A percentile compares a stretch with the other conserved stretches of the same genome.
phyloP scores from a whole-genome alignment of 2,329 filamentous ascomycete species.

The Alternaria incomplexa region DNA sequence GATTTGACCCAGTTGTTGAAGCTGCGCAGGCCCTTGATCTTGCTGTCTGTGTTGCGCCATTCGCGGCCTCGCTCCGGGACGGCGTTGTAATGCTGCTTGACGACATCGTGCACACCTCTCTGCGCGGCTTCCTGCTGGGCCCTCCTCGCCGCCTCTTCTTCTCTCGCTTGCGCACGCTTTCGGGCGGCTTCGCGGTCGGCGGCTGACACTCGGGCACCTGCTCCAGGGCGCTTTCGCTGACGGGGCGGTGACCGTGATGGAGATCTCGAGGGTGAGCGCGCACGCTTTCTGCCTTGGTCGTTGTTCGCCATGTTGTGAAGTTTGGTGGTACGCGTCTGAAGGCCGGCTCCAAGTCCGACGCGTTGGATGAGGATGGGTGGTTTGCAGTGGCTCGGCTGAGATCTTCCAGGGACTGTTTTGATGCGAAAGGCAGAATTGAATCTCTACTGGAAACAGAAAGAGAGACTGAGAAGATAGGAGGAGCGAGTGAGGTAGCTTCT shows the following conservation, averaged over 20 bases:
- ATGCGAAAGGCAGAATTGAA: background rate
- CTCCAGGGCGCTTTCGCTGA: conserved; percentile 67
- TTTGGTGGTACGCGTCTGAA: background rate
- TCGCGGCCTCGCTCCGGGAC: conserved; percentile 92
- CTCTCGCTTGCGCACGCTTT: conserved; percentile 53
- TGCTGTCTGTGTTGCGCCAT: conserved; percentile 92
- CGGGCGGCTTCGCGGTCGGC: conserved; percentile 72
- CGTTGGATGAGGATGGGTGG: background rate
- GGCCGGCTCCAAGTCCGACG: conserved; percentile 4
- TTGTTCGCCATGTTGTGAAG: conserved; percentile 27
- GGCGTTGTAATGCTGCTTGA: conserved; percentile 93
- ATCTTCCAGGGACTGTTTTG: background rate
- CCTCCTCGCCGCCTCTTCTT: conserved; percentile 57
- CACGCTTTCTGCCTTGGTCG: conserved; percentile 33
- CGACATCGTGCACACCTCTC: conserved; percentile 79
- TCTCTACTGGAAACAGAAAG: background rate
- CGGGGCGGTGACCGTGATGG: conserved; percentile 58
- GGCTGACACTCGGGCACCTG: conserved; percentile 65
- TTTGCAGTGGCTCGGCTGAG: background rate
- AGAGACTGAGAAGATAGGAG: background rate
- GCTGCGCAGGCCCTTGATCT: conserved; percentile 90
- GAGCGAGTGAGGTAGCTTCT: background rate
- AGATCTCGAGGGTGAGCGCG: conserved; percentile 44
- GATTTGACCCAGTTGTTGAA: conserved; percentile 99
- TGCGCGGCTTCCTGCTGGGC: conserved; percentile 45